Evolutionary conservation across 371 early-diverging fungal species (phyloP).

Genomic region (Mucor indicus): DNA sequence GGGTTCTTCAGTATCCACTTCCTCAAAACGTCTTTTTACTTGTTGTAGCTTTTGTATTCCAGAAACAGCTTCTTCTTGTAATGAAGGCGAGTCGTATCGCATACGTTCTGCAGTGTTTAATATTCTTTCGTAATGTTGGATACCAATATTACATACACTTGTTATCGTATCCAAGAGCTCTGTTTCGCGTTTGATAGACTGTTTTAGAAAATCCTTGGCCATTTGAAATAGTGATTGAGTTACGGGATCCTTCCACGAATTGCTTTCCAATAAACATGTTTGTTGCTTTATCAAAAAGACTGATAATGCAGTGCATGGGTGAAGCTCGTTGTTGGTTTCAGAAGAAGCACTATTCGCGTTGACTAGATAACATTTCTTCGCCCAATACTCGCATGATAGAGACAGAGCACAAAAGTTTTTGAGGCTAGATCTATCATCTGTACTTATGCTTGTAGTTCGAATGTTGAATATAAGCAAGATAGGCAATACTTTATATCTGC

Average conservation of each 20-base stretch:
- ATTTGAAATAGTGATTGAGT: constrained; percentile 12
- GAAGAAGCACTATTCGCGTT: constrained; percentile 7
- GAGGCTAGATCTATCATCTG: constrained; percentile 1
- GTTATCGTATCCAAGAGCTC: constrained; percentile 8
- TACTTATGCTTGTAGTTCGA: constrained; percentile 8
- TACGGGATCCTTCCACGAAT: constrained; percentile 11
- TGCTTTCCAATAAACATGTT: constrained; percentile 14
- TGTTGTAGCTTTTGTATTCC: constrained; percentile 11
- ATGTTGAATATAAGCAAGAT: constrained; percentile 10
- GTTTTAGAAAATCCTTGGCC: constrained; percentile 10
- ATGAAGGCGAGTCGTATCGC: constrained; percentile 9
- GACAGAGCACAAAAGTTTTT: constrained; percentile 9
- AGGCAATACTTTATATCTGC: constrained; percentile 9
- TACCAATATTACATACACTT: constrained; percentile 14
- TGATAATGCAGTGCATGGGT: constrained; percentile 9
- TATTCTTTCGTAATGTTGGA: constrained; percentile 14
- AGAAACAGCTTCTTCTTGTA: constrained; percentile 16
- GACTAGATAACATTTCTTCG: constrained; percentile 11
- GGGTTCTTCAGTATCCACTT: constrained; percentile 11
- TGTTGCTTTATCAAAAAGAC: too few species aligned
- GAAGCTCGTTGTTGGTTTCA: constrained; percentile 8
- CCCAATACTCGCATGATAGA: constrained; percentile 15
- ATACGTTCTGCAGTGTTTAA: constrained; percentile 12
- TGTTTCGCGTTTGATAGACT: constrained; percentile 9
- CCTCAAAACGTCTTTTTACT: constrained; percentile 12